phyloP scores from a whole-genome alignment of 495 filamentous ascomycete genomes.

The Penicillium ucsense region DNA sequence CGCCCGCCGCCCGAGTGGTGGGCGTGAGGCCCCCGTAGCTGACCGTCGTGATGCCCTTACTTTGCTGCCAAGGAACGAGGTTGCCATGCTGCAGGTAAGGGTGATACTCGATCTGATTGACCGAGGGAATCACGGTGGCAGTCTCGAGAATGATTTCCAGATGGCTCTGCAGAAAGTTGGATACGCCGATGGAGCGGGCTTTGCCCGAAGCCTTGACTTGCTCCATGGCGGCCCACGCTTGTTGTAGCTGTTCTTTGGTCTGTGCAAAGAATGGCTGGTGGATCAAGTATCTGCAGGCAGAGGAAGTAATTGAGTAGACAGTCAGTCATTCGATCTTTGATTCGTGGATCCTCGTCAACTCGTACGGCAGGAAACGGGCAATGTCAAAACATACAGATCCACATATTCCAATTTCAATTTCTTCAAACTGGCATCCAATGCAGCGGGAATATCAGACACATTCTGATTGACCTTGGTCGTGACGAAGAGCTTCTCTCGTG shows the following conservation, averaged over 20 bases:
- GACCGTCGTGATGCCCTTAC: conserved; percentile 56
- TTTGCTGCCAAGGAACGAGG: conserved; percentile 55
- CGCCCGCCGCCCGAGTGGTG: conserved; percentile 52
- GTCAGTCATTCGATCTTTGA: not conserved
- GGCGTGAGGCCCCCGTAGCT: conserved; percentile 65
- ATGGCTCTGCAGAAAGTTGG: conserved; percentile 63
- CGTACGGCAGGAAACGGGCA: too few species aligned
- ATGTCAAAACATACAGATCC: conserved; percentile 44
- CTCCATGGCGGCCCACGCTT: conserved; percentile 71
- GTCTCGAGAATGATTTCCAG: conserved; percentile 59
- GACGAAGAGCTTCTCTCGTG: conserved; percentile 62
- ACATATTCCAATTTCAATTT: conserved; percentile 73
- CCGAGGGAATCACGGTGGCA: conserved; percentile 51
- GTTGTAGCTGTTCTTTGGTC: conserved; percentile 51
- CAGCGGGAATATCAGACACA: conserved; percentile 48
- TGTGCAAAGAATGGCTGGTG: conserved; percentile 65
- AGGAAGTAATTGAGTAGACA: not conserved
- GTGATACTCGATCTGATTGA: conserved; percentile 88
- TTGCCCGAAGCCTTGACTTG: conserved; percentile 56
- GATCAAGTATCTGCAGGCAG: conserved; percentile 55
- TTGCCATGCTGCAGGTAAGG: conserved; percentile 71
- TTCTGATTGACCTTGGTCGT: conserved; percentile 61
- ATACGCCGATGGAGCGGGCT: conserved; percentile 72
- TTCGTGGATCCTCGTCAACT: too few species aligned
- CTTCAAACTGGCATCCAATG: conserved; percentile 62